Evolutionary conservation across 768 basidiomycete genomes (phyloP), one percentile per base, ranked within the genome.

Genomic region (Trametes sanguinea): DNA sequence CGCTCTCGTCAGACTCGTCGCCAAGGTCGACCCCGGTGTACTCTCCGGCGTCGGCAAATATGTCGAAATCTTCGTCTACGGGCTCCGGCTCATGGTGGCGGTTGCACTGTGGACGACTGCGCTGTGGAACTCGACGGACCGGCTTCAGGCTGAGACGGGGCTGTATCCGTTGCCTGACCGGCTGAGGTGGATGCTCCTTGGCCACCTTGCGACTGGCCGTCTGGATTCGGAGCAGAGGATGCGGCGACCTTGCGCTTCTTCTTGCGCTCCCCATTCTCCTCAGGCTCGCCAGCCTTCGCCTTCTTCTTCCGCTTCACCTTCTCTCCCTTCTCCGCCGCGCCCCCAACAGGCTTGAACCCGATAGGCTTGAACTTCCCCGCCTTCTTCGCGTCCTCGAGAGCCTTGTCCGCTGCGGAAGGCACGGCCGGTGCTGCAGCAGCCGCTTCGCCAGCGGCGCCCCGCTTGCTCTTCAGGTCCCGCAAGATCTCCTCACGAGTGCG

Each of bases 21-120:
- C 76, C 82, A 3, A 83, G 65, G 48, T 84, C 81, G 6, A 90
- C 71, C 1, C 90, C 90, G 54, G 88, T 81, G 69, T 95, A 97
- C 51, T 92, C 92, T 8, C 88, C 94, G 4, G 85, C 91, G 55
- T 78, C 94, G 2, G 85, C 90, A 71, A 97, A 97, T 45, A 97
- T 95, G 70, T 96, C 90, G 44, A 92, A 83, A 54, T 92, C 85
- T 17, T 85, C 85, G n/a, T 85, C 85, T 3, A 78, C 63, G 6
- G 77, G 74, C 60, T 78, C 77, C 4, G 76, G 72, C 54, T 80
- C 76, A 0, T n/a, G 74, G 71, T 64, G 65, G 71, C 59, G 72
- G 64, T 54, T 62, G 54, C 13, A 72, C 66, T 5, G 69, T 6
- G 6, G 11, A 62, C 5, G 58, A 63, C 48, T 50, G 8, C 1